These are phyloP conservation scores for Teunomyces gatunensis DNA, from an alignment of 805 yeast genomes.

Conservation along the genomic window DNA sequence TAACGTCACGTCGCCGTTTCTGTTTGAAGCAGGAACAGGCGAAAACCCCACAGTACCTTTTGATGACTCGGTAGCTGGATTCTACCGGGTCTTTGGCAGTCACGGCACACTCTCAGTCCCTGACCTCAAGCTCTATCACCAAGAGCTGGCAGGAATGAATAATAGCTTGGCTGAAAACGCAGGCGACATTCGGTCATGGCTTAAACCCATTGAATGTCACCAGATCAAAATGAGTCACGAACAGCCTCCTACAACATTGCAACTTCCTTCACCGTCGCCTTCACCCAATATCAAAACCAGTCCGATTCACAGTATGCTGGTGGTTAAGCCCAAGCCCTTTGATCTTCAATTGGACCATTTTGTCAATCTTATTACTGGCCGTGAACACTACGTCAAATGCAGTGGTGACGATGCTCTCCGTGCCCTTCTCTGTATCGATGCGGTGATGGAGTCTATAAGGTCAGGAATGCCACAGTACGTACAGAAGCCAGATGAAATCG, in stretches of 20 bases:
- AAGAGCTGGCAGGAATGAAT: constrained; percentile 8
- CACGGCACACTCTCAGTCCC: constrained; percentile 39
- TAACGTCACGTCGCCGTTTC: constrained; percentile 36
- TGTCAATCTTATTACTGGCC: constrained; percentile 31
- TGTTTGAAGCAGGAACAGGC: constrained; percentile 39
- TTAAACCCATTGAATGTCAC: constrained; percentile 23
- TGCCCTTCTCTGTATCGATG: constrained; percentile 35
- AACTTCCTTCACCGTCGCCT: constrained; percentile 28
- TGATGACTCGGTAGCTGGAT: constrained; percentile 27
- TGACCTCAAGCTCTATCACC: constrained; percentile 34
- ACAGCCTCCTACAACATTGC: constrained; percentile 4
- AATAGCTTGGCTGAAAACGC: constrained; percentile 11
- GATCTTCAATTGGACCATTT: constrained; percentile 39
- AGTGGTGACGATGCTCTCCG: constrained; percentile 37
- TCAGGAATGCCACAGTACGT: constrained; percentile 34
- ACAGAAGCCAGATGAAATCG: constrained; percentile 20
- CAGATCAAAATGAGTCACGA: constrained; percentile 17
- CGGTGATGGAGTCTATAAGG: constrained; percentile 31
- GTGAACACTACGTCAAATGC: constrained; percentile 27
- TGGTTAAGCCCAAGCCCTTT: constrained; percentile 25
- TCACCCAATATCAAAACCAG: constrained; percentile 25
- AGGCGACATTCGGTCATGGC: constrained; percentile 25
- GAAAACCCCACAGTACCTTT: constrained; percentile 38
- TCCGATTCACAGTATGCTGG: constrained; percentile 16
- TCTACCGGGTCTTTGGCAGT: constrained; percentile 39